Percentiles rank a stretch among this genome's conserved stretches.
These are phyloP conservation scores for Aspergillus sp. DNA, from an alignment of 2,329 filamentous ascomycete species.

Conservation along the genomic window DNA sequence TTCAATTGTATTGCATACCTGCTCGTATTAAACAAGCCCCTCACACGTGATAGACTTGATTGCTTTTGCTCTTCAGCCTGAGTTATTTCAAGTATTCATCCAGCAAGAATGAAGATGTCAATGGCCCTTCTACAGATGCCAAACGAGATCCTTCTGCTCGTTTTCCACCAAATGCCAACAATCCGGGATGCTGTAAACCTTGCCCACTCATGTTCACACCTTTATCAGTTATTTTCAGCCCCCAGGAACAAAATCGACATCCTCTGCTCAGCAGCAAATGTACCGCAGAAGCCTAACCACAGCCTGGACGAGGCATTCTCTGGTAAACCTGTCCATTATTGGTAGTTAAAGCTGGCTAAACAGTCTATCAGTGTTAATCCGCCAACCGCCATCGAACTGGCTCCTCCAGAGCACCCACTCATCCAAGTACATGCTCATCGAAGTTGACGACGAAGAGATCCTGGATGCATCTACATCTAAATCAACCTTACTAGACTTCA, in stretches of 20 bases:
- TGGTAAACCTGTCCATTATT: neutral
- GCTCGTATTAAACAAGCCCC: no score
- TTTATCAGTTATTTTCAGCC: neutral
- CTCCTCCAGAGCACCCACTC: neutral
- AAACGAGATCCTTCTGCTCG: conserved; percentile 1
- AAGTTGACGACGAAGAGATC: neutral
- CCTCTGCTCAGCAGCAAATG: neutral
- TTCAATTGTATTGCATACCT: no score
- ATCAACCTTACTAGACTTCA: neutral
- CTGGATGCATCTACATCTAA: neutral
- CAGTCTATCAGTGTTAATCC: neutral
- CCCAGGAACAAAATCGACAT: neutral
- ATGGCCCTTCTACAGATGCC: neutral
- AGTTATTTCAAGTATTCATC: no score
- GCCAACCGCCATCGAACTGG: neutral
- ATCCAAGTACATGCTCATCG: neutral
- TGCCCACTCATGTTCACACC: neutral
- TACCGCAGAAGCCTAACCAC: neutral
- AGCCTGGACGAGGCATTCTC: neutral
- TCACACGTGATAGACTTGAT: no score
- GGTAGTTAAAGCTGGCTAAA: neutral
- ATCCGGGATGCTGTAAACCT: neutral
- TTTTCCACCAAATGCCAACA: neutral
- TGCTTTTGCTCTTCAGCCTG: no score
- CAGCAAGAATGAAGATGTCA: neutral